Base-by-base conservation (phyloP, 352 stramenopile genomes). In the Hyaloperonospora brassicae region DNA sequence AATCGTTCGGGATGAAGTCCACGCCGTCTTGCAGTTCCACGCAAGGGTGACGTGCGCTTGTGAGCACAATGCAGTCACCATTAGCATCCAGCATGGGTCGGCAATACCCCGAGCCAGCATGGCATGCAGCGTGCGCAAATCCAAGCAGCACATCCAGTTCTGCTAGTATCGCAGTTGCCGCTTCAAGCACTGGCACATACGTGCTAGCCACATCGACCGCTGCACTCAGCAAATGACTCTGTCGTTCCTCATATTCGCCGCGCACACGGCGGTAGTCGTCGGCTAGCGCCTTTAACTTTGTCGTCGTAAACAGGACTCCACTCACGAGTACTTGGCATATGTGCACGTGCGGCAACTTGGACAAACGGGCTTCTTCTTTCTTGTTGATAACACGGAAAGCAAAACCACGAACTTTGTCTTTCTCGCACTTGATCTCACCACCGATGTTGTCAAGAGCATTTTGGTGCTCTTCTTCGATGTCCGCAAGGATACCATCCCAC, bases 1-100 rank as follows among this genome's bases (percentile, higher is more conserved):
- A 96, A 79, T 98, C 87, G 68, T 99, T 99, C 17, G 97, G 86
- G 61, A 99, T 99, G 70, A 98, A 99, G 51, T 96, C 74, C 11
- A 93, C 76, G 12, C 76, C 70, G 50, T 98, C 95, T 61, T 99
- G 95, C n/a, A 98, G 70, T 74, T 99, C 97, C 23, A 99, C 87
- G 62, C 96, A 98, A 9, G 97, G 97, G 67, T 99, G 97, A 11
- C 97, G 82, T 17, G 90, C 94, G 31, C 81, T 73, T 10, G 82
- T 73, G 13, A 98, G 59, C 1, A 86, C 56, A 13, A 97, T 59
- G 38, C 70, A 71, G 36, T 87, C 72, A 2, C 71, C 72, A 24
- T 86, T 70, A 25, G 74, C 62, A 21, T 81, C 67, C n/a, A 89
- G 52, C 10, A 64, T 70, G 6, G 83, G 81, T 14, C 83, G 70